Conservation (phyloP, 495 filamentous ascomycete genomes). For the Copromyces sp. region DNA sequence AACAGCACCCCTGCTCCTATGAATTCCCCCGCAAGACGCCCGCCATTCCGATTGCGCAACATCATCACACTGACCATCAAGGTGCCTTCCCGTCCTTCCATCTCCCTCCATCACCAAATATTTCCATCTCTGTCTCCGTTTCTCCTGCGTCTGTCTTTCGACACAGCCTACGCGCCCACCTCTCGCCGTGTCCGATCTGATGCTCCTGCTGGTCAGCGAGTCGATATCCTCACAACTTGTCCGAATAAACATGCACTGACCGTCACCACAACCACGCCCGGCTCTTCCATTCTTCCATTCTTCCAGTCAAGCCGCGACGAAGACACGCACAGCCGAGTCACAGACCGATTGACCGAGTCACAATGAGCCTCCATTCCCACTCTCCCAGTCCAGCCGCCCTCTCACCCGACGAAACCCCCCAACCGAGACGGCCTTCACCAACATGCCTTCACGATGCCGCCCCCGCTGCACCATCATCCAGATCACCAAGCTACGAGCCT, state of each 20-base stretch:
- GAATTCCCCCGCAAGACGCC: background rate
- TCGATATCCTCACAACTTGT: no score
- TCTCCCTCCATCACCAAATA: background rate
- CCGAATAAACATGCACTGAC: background rate
- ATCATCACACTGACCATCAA: no score
- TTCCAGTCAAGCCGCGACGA: background rate
- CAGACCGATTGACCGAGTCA: background rate
- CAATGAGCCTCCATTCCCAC: background rate
- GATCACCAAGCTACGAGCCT: slow-evolving; percentile 2
- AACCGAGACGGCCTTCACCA: background rate
- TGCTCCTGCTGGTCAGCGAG: background rate
- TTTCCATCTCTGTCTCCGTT: background rate
- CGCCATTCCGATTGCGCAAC: no score
- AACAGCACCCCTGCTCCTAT: background rate
- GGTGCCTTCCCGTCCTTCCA: no score
- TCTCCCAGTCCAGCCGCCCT: background rate
- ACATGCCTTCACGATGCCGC: background rate
- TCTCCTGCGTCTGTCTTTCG: background rate
- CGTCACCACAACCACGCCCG: no score
- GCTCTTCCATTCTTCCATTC: no score
- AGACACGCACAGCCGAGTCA: background rate
- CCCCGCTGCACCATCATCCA: slow-evolving; percentile 6
- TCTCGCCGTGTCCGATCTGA: background rate
- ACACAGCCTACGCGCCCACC: background rate
- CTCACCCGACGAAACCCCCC: background rate